These are phyloP conservation scores for Chlorophyllum brunneum DNA, from an alignment of 768 basidiomycete species.

Conservation along the genomic window DNA sequence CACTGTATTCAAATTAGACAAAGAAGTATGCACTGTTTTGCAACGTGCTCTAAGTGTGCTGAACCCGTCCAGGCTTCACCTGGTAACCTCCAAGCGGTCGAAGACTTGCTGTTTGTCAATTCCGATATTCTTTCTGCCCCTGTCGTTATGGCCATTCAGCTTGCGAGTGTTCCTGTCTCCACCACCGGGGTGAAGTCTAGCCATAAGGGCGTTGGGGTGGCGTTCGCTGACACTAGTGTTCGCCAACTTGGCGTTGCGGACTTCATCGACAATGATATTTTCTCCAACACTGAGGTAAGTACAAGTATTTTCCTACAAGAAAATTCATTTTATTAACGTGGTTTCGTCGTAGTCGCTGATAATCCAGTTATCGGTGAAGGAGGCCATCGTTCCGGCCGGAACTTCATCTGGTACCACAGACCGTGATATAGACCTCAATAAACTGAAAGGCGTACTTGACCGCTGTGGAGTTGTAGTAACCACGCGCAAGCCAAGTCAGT, in stretches of 20 bases:
- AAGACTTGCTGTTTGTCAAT: slow-evolving; percentile 82
- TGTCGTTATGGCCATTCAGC: slow-evolving; percentile 85
- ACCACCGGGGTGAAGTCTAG: slow-evolving; percentile 49
- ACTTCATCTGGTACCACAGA: slow-evolving; percentile 69
- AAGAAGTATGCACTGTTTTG: slow-evolving; percentile 51
- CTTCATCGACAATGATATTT: slow-evolving; percentile 91
- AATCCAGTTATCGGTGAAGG: slow-evolving; percentile 97
- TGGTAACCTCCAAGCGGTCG: slow-evolving; percentile 70
- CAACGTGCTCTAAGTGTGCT: too few relatives aligned
- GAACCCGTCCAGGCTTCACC: slow-evolving; percentile 39
- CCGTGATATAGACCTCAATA: slow-evolving; percentile 84
- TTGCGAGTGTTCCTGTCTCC: slow-evolving; percentile 48
- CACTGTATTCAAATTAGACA: slow-evolving; percentile 72
- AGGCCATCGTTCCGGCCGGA: slow-evolving; percentile 81
- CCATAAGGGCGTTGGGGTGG: slow-evolving; percentile 74
- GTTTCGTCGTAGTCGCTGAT: slow-evolving; percentile 65
- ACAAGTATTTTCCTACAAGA: too few relatives aligned
- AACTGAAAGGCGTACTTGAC: slow-evolving; percentile 82
- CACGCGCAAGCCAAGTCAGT: slow-evolving; percentile 80
- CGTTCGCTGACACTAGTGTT: slow-evolving; percentile 87
- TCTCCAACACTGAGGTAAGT: slow-evolving; percentile 88
- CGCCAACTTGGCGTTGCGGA: slow-evolving; percentile 87
- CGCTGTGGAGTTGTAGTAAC: slow-evolving; percentile 89
- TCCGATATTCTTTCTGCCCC: slow-evolving; percentile 81
- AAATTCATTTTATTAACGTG: background rate